Conservation (phyloP, 2,329 filamentous ascomycete genomes). For the Cytospora chrysosperma region DNA sequence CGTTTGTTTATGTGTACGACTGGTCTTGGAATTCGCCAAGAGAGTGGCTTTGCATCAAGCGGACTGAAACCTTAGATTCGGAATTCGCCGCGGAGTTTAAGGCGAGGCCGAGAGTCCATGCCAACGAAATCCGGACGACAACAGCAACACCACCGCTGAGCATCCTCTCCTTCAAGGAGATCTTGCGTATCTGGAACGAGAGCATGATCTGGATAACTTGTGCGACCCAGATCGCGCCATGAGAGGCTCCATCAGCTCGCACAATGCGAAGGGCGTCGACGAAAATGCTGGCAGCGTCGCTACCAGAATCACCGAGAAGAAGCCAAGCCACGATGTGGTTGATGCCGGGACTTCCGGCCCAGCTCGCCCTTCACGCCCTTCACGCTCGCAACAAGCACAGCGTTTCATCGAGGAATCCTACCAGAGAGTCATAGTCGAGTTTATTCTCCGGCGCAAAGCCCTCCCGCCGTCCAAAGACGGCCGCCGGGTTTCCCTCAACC, state of each 20-base stretch:
- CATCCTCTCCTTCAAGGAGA: too few species aligned
- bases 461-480: conserved; percentile 31
- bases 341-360: not conserved
- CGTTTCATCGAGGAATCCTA: conserved; percentile 4
- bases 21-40: not conserved
- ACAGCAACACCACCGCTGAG: not conserved
- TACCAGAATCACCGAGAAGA: conserved; percentile 16
- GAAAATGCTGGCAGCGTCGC: not conserved
- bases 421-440: conserved; percentile 15
- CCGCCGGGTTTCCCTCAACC: conserved; percentile 29
- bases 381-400: not conserved
- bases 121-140: not conserved
- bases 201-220: conserved; percentile 13
- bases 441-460: conserved; percentile 27
- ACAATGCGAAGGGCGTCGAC: conserved; percentile 1
- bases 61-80: not conserved
- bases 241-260: conserved; percentile 14
- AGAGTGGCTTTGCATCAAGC: not conserved
- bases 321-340: not conserved
- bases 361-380: not conserved
- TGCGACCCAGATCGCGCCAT: conserved; percentile 9
- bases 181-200: not conserved
- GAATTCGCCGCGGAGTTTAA: not conserved
- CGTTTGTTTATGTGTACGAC: not conserved
- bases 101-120: not conserved